Evolutionary conservation across 352 stramenopile species (phyloP).

Genomic region (Sclerospora graminicola): DNA sequence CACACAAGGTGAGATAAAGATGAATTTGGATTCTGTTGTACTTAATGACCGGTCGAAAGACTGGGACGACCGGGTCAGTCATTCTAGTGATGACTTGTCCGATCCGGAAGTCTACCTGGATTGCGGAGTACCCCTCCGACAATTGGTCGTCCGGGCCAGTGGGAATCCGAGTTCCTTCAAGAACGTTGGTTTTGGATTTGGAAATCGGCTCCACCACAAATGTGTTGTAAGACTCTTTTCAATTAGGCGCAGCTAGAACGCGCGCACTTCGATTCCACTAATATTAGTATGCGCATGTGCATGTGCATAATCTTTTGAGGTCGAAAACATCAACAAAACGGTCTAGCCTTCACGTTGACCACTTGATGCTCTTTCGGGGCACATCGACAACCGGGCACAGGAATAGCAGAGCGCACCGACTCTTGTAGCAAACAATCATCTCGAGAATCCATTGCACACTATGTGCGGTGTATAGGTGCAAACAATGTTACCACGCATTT

Average conservation of each 20-base stretch:
- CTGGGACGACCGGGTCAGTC: no score
- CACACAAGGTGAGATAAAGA: no score
- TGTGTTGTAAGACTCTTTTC: conserved; percentile 56
- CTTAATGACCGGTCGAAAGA: no score
- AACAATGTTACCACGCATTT: conserved; percentile 51
- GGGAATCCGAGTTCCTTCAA: no score
- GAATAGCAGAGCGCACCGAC: conserved; percentile 40
- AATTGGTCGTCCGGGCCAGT: no score
- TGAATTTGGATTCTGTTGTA: no score
- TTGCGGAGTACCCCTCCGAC: no score
- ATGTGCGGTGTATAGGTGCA: conserved; percentile 60
- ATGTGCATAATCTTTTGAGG: conserved; percentile 44
- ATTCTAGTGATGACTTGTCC: no score
- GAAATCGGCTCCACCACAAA: no score
- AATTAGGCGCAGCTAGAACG: conserved; percentile 71
- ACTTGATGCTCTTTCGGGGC: conserved; percentile 28
- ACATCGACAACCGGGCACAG: conserved; percentile 52
- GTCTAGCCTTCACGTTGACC: conserved; percentile 32
- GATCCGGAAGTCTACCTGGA: no score
- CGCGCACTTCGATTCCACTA: conserved; percentile 61
- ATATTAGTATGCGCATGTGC: conserved; percentile 64
- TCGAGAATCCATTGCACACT: conserved; percentile 52
- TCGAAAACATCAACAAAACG: conserved; percentile 54
- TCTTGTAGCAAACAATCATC: conserved; percentile 65
- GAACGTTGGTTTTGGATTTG: no score